Conservation (phyloP, 2,329 filamentous ascomycete species). For the Cercospora berteroae region DNA sequence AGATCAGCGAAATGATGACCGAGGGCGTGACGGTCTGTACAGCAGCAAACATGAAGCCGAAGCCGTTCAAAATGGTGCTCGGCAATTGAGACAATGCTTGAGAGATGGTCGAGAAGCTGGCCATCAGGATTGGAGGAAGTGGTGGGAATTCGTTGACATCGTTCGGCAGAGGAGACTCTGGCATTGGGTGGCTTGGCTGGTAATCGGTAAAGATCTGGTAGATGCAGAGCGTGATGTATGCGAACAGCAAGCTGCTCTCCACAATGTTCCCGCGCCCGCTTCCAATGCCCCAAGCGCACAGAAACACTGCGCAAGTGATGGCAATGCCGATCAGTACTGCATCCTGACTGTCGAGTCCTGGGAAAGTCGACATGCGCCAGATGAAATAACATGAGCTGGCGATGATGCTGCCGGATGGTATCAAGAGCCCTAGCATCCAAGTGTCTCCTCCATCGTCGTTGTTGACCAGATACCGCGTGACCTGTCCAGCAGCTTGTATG, state of each 20-base stretch:
- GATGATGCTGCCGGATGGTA: constrained; percentile 85
- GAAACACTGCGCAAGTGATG: constrained; percentile 86
- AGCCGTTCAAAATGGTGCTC: constrained; percentile 74
- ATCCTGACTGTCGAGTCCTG: constrained; percentile 87
- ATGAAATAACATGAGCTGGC: constrained; percentile 94
- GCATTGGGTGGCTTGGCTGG: constrained; percentile 63
- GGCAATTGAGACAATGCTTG: constrained; percentile 82
- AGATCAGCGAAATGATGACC: constrained; percentile 90
- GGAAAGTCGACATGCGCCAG: constrained; percentile 91
- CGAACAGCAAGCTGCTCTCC: constrained; percentile 91
- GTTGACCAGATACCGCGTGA: constrained; percentile 93
- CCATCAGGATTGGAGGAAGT: constrained; percentile 97
- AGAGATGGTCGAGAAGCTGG: constrained; percentile 88
- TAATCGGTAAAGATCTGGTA: constrained; percentile 99
- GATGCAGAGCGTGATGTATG: constrained; percentile 96
- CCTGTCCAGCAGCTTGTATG: constrained; percentile 91
- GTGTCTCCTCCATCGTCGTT: constrained; percentile 82
- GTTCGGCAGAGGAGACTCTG: constrained; percentile 57
- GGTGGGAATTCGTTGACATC: constrained; percentile 75
- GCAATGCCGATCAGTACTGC: constrained; percentile 89
- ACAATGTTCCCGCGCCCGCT: constrained; percentile 92
- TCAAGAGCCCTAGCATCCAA: constrained; percentile 91
- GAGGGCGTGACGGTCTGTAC: constrained; percentile 94
- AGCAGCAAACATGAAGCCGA: constrained; percentile 84
- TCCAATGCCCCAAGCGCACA: constrained; percentile 90